Evolutionary conservation across 805 yeast genomes (phyloP), one percentile per base, ranked within the genome.

Genomic region (Blastobotrys parvus): DNA sequence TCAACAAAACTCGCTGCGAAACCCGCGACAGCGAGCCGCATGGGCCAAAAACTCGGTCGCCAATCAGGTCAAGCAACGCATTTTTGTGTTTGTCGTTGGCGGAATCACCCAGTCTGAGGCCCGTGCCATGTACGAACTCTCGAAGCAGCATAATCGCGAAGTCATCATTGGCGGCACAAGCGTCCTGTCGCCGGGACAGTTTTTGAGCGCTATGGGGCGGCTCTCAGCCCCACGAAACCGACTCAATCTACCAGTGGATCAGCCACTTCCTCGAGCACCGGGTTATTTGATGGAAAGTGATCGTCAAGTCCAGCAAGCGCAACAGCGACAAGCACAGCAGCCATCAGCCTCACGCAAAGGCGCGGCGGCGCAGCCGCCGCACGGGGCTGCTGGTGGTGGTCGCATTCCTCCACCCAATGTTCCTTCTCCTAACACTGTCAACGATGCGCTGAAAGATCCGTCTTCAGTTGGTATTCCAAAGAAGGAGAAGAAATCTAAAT

Each of bases 91-190:
- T 56, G 74, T 87, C 21, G 82, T 94, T 1, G 99, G 99, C 18
- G 98, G 97, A 6, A 63, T 84, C 17, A 86, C 97, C 0, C 76
- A 81, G 51, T 74, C 89, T 2, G 99, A 92, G 61, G 65, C 82
- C 22, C 74, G 90, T 48, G 72, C 85, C 10, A 78, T 80, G 3
- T 80, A 84, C 53, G 90, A 85, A 49, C 69, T 87, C 38, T 74
- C 86, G 6, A 62, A 66, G 15, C 60, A 71, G 36, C 69, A 76
- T 45, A 54, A 53, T 15, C 80, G 77, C 57, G 95, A 87, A 47
- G 73, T 92, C 15, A 76, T 81, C 47, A 64, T 90, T 45, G 97
- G 97, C 0, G 78, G 89, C 11, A 94, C 84, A 58, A 78, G 81
- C 42, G 62, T 86, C 1, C 63, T 85, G 47, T 76, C 66, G 5